Conservation (phyloP, 495 filamentous ascomycete species). For the Aspergillus biplanus region DNA sequence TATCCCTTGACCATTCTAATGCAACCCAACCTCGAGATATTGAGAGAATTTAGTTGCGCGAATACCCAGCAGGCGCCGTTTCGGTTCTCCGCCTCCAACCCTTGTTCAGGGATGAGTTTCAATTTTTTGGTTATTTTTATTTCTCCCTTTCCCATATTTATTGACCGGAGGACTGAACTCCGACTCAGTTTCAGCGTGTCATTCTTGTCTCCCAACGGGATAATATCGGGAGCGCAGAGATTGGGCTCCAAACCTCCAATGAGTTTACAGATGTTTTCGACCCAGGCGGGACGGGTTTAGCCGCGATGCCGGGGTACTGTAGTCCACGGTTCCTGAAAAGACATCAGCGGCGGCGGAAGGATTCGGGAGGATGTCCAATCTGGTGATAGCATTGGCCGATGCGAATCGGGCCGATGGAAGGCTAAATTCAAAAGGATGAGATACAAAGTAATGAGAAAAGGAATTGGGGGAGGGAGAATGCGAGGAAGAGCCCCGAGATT, state of each 20-base stretch:
- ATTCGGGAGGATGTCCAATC: conserved; percentile 13
- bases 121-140: not conserved
- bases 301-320: not conserved
- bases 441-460: not conserved
- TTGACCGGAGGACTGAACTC: not conserved
- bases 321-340: conserved; percentile 1
- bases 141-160: not conserved
- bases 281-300: not conserved
- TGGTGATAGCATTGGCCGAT: conserved; percentile 16
- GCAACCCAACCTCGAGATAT: too few species aligned
- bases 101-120: not conserved
- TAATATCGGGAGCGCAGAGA: not conserved
- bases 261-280: not conserved
- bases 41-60: too few species aligned
- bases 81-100: not conserved
- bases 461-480: not conserved
- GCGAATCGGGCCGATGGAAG: not conserved
- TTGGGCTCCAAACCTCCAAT: not conserved
- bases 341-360: conserved; percentile 17
- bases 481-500: not conserved
- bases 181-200: not conserved
- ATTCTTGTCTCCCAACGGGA: not conserved
- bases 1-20: too few species aligned
- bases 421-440: not conserved
- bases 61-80: too few species aligned